phyloP scores from a whole-genome alignment of 2,329 filamentous ascomycete genomes.

The Colletotrichum truncatum region DNA sequence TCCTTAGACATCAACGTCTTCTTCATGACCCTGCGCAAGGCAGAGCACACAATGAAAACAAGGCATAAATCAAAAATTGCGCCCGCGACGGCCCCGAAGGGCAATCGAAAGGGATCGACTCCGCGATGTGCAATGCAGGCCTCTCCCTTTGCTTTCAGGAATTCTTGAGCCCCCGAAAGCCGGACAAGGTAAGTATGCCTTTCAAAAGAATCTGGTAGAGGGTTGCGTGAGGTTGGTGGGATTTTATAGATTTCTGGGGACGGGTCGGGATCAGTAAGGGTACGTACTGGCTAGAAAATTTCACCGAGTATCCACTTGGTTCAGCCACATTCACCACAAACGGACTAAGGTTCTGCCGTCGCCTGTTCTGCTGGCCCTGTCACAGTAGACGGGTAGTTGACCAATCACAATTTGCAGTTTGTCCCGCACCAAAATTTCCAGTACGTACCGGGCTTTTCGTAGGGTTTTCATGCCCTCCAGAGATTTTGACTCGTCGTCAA shows the following conservation, averaged over 20 bases:
- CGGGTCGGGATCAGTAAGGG: not conserved
- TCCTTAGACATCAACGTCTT: no score
- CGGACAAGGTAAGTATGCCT: constrained; percentile 62
- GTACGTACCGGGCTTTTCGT: constrained; percentile 35
- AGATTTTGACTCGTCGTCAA: constrained; percentile 46
- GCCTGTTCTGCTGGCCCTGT: constrained; percentile 11
- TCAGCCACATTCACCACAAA: not conserved
- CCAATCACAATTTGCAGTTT: not conserved
- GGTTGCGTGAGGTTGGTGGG: not conserved
- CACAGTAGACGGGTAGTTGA: not conserved
- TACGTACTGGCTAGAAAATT: not conserved
- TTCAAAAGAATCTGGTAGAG: not conserved
- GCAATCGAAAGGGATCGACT: constrained; percentile 27
- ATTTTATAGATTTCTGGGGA: not conserved
- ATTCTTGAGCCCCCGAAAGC: constrained; percentile 53
- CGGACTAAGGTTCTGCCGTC: constrained; percentile 26
- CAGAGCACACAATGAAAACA: constrained; percentile 27
- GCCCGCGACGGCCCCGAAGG: constrained; percentile 28
- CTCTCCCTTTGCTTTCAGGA: constrained; percentile 49
- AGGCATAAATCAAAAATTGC: constrained; percentile 27
- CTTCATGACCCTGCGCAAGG: constrained; percentile 19
- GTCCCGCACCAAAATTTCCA: constrained; percentile 3
- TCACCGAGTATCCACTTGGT: not conserved
- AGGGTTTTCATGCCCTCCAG: constrained; percentile 56
- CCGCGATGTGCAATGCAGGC: constrained; percentile 61